Conservation (phyloP, 129 eudicot species). For the Deinandra increscens region DNA sequence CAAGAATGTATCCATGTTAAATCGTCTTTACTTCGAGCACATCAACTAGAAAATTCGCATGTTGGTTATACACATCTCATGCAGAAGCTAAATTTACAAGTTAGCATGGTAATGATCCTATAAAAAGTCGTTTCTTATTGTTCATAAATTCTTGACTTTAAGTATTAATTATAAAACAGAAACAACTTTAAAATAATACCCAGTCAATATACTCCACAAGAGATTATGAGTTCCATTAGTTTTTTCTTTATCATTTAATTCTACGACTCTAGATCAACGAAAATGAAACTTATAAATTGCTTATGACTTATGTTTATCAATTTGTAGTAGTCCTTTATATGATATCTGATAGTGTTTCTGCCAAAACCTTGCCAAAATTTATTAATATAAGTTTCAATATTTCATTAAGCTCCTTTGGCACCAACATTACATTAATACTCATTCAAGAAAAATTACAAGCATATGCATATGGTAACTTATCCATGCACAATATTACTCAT, state of each 20-base stretch:
- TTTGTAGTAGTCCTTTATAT: too few species aligned
- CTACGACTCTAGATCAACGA: not conserved
- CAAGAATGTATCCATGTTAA: too few species aligned
- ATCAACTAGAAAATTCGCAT: slow-evolving; percentile 4
- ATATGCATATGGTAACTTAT: too few species aligned
- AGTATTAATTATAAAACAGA: not conserved
- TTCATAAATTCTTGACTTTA: not conserved
- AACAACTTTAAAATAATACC: slow-evolving; percentile 6
- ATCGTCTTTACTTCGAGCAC: slow-evolving; percentile 14
- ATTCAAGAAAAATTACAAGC: too few species aligned
- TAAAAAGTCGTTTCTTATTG: not conserved
- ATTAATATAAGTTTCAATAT: too few species aligned
- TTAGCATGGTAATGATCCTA: slow-evolving; percentile 1
- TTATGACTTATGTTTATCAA: too few species aligned
- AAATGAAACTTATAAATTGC: too few species aligned
- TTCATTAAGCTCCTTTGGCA: too few species aligned
- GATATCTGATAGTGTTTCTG: too few species aligned
- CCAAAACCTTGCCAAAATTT: too few species aligned
- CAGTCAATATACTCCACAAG: not conserved
- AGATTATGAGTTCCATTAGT: not conserved
- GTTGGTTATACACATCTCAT: not conserved
- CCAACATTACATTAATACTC: too few species aligned
- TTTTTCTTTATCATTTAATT: slow-evolving; percentile 1
- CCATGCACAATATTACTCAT: too few species aligned
- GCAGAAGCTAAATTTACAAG: not conserved